phyloP scores from a whole-genome alignment of 1,284 basidiomycete genomes.

The Moesziomyces sp. region DNA sequence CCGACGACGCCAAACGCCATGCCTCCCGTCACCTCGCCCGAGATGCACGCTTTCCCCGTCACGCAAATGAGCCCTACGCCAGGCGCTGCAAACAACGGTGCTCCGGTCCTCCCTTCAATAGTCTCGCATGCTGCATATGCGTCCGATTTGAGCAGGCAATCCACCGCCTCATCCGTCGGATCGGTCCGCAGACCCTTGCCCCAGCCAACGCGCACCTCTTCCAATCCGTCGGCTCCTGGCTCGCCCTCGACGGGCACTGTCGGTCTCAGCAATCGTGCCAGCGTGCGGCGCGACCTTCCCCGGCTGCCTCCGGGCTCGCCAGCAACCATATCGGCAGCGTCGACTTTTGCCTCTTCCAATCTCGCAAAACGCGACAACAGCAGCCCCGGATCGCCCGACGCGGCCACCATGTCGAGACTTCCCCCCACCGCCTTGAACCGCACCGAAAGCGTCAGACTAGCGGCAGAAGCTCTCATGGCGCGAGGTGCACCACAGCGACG shows the following conservation, averaged over 20 bases:
- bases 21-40: slow-evolving; percentile 2
- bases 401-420: slow-evolving; percentile 21
- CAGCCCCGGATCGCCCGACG: slow-evolving; percentile 28
- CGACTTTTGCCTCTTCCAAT: slow-evolving; percentile 16
- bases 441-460: slow-evolving; percentile 53
- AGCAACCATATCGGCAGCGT: slow-evolving; percentile 33
- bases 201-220: slow-evolving; percentile 40
- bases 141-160: slow-evolving; percentile 36
- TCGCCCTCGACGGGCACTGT: slow-evolving; percentile 20
- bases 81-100: slow-evolving; percentile 8
- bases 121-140: slow-evolving; percentile 17
- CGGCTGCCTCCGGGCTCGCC: slow-evolving; percentile 35
- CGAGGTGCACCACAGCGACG: slow-evolving; percentile 50
- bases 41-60: slow-evolving; percentile 11
- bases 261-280: slow-evolving; percentile 25
- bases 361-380: slow-evolving; percentile 14
- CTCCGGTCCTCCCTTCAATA: not conserved
- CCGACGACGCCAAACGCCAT: slow-evolving; percentile 8
- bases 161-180: slow-evolving; percentile 41
- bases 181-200: slow-evolving; percentile 42
- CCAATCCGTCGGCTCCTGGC: slow-evolving; percentile 35
- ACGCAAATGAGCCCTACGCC: slow-evolving; percentile 20
- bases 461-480: slow-evolving; percentile 61
- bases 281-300: slow-evolving; percentile 40
- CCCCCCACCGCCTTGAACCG: slow-evolving; percentile 41